Percentiles rank a stretch among this genome's conserved stretches.
Conservation (phyloP, 805 yeast genomes). For the Candida tammaniensis region DNA sequence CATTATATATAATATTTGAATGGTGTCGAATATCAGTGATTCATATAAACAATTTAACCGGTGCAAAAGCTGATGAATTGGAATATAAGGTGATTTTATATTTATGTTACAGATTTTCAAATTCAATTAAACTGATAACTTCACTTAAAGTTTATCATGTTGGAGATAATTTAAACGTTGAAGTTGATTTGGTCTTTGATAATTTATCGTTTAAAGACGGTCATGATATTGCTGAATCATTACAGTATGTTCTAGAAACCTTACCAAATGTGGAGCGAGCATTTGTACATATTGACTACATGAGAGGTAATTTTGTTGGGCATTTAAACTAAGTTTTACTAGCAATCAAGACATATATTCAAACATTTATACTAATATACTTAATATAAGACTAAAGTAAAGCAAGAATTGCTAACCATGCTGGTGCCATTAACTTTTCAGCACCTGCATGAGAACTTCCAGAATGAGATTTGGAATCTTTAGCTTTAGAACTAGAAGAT, state of each 20-base stretch:
- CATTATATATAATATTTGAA: constrained; percentile 57
- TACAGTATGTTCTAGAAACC: constrained; percentile 78
- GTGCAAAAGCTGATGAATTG: constrained; percentile 60
- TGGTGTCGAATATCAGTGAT: constrained; percentile 68
- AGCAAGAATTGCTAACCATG: too few species aligned
- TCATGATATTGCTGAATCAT: constrained; percentile 78
- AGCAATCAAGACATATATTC: too few species aligned
- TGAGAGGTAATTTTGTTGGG: constrained; percentile 43
- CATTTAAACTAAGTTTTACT: constrained; percentile 23
- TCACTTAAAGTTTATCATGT: constrained; percentile 72
- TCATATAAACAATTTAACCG: constrained; percentile 73
- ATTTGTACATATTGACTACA: constrained; percentile 74
- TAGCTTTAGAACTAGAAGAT: too few species aligned
- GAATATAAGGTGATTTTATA: constrained; percentile 69
- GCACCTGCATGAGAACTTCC: too few species aligned
- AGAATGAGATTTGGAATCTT: too few species aligned
- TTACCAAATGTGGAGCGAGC: constrained; percentile 77
- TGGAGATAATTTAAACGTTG: constrained; percentile 74
- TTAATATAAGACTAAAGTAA: too few species aligned
- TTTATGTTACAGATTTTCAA: constrained; percentile 66
- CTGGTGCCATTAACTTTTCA: too few species aligned
- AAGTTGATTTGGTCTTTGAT: constrained; percentile 64
- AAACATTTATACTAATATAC: too few species aligned
- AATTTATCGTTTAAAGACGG: constrained; percentile 57
- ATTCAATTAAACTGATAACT: constrained; percentile 60